These are phyloP conservation scores for Sugiyamaella qingdaonensis DNA, from an alignment of 805 yeast genomes.

Conservation along the genomic window DNA sequence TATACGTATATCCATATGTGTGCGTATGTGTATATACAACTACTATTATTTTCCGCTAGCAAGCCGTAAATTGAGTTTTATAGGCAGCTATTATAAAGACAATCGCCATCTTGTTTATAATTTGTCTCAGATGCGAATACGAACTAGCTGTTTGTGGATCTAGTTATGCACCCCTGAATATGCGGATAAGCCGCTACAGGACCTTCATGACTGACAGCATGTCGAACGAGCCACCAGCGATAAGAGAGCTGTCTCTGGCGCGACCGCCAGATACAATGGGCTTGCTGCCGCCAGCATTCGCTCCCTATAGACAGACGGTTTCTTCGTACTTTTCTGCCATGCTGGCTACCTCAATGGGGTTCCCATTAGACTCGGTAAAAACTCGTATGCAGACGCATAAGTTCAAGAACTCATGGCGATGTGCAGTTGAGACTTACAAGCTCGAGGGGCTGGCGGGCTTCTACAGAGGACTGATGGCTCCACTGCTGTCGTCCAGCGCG, in stretches of 20 bases:
- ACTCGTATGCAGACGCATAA: slow-evolving; percentile 80
- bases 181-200: neutral
- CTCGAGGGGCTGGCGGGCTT: slow-evolving; percentile 67
- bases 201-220: neutral
- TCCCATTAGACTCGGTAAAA: slow-evolving; percentile 81
- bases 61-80: too few relatives aligned
- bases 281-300: slow-evolving; percentile 12
- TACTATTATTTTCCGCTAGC: too few relatives aligned
- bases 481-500: slow-evolving; percentile 56
- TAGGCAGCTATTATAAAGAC: too few relatives aligned
- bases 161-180: too few relatives aligned
- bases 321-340: slow-evolving; percentile 64
- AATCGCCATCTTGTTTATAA: neutral
- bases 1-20: too few relatives aligned
- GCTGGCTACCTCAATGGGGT: slow-evolving; percentile 65
- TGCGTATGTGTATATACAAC: too few relatives aligned
- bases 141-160: too few relatives aligned
- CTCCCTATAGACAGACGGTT: slow-evolving; percentile 47
- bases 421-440: slow-evolving; percentile 50
- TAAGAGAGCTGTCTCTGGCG: neutral
- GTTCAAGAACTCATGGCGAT: slow-evolving; percentile 53
- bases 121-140: neutral
- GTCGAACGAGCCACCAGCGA: neutral
- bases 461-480: slow-evolving; percentile 67
- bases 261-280: neutral